These are phyloP conservation scores for Phyllosticta citribraziliensis DNA, from an alignment of 2,329 filamentous ascomycete genomes.

Conservation along the genomic window DNA sequence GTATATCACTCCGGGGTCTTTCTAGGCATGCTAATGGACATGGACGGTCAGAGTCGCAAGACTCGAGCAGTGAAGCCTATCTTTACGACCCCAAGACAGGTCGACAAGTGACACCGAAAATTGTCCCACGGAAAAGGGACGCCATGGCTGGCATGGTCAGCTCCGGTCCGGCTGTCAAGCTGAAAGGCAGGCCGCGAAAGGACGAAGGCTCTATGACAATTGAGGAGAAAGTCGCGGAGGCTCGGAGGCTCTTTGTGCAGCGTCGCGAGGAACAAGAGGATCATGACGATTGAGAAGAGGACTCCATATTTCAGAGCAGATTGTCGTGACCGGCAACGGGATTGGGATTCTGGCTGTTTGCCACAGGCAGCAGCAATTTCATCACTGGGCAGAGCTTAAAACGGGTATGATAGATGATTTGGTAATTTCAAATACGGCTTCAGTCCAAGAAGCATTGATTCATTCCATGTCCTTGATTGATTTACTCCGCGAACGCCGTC, in stretches of 20 bases:
- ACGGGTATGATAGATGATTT: not conserved
- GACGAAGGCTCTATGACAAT: not conserved
- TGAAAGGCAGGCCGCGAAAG: not conserved
- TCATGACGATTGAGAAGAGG: too few species aligned
- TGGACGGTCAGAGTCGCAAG: slow-evolving; percentile 2
- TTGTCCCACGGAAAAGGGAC: not conserved
- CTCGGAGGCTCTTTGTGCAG: too few species aligned
- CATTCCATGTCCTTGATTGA: not conserved
- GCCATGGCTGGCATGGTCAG: not conserved
- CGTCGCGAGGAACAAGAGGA: too few species aligned
- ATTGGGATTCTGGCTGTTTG: not conserved
- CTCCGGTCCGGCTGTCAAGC: too few species aligned
- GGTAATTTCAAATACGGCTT: not conserved
- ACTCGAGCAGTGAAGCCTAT: slow-evolving; percentile 7
- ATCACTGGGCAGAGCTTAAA: not conserved
- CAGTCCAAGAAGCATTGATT: not conserved
- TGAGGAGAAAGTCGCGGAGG: too few species aligned
- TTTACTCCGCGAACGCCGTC: not conserved
- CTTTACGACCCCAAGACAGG: slow-evolving; percentile 1
- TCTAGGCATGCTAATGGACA: not conserved
- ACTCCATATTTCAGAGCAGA: not conserved
- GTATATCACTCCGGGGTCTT: not conserved
- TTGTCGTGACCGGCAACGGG: not conserved
- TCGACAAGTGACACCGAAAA: not conserved
- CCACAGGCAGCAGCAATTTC: not conserved